Base-by-base conservation (phyloP, 2,329 filamentous ascomycete species). In the Ceratocystis lukuohia region DNA sequence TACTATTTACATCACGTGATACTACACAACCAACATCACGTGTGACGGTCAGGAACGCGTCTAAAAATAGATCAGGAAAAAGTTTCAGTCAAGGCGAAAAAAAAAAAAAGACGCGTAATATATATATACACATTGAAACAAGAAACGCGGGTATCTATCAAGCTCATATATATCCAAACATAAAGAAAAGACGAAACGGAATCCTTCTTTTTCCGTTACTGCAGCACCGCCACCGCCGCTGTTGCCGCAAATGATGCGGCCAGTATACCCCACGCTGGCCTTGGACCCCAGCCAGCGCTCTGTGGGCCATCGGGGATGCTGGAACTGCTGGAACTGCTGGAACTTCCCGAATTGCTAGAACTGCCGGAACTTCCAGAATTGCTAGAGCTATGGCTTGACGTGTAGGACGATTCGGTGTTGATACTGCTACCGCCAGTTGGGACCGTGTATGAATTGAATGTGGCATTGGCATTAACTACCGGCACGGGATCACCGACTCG, bases 401-500 rank as follows among this genome's bases (percentile, higher is more conserved):
- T n/a, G 15, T 7, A 59, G 56, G 12, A 33, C 28, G 56, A 3
- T 28, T 59, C 50, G 37, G 37, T 30, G 56, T n/a, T 28, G 10
- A 20, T 15, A 12, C 50, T 56, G 20, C 50, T 28, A 8, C 50
- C 17, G 28, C 56, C 25, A n/a, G 61, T 37, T 1, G 61, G 22
- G 7, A 30, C 41, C 4, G 44, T 17, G 5, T 41, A 30, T 3
- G 61, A 28, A n/a, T 28, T 65, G 22, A 66, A 68, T 5, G 57
- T 53, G 6, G 57, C 65, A 28, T 68, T 68, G n/a, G 66, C 56
- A 2, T 37, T 46, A 12, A n/a, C n/a, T 22, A 15, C 10, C 12
- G 56, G 56, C 5, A 59, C 56, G 17, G 56, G 28, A 15, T 67
- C 66, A 3, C 66, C 66, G 41, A 68, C 66, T 30, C 61, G 62